Evolutionary conservation across 257 asterid genomes (phyloP).

Genomic region (Penstemon barbatus): DNA sequence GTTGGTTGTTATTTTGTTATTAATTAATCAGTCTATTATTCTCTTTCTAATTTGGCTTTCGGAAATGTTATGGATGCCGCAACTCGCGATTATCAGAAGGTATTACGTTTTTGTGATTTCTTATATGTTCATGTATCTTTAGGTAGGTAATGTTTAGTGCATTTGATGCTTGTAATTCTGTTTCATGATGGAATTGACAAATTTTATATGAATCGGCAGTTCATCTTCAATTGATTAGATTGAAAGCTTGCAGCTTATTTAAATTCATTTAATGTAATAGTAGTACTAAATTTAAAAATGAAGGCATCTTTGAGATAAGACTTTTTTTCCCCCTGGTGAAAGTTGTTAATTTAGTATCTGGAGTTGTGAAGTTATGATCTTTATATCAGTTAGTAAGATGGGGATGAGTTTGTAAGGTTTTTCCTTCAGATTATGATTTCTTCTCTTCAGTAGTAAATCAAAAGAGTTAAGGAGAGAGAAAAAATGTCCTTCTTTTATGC

Average conservation of each 20-base stretch:
- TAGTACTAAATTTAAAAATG: too few relatives aligned
- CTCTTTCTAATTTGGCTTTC: slow-evolving; percentile 76
- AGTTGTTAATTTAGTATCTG: slow-evolving; percentile 11
- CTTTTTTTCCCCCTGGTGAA: neutral
- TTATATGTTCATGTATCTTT: neutral
- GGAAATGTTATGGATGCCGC: slow-evolving; percentile 99
- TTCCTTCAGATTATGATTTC: neutral
- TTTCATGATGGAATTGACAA: neutral
- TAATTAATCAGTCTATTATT: too few relatives aligned
- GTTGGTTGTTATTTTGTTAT: too few relatives aligned
- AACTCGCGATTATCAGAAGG: slow-evolving; percentile 99
- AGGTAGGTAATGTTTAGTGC: neutral
- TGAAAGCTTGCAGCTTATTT: slow-evolving; percentile 14
- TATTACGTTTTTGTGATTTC: slow-evolving; percentile 7
- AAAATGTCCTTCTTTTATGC: neutral
- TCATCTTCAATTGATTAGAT: neutral
- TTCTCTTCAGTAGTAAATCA: neutral
- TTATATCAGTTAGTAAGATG: neutral
- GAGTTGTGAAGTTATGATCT: neutral
- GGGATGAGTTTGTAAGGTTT: neutral
- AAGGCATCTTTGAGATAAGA: neutral
- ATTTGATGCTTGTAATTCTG: slow-evolving; percentile 8
- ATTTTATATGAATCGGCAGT: neutral
- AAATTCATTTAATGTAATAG: neutral
- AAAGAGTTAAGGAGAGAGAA: neutral